Percentiles rank a stretch among this genome's conserved stretches.
phyloP scores from a whole-genome alignment of 495 filamentous ascomycete genomes.

The Tuber magnatum region DNA sequence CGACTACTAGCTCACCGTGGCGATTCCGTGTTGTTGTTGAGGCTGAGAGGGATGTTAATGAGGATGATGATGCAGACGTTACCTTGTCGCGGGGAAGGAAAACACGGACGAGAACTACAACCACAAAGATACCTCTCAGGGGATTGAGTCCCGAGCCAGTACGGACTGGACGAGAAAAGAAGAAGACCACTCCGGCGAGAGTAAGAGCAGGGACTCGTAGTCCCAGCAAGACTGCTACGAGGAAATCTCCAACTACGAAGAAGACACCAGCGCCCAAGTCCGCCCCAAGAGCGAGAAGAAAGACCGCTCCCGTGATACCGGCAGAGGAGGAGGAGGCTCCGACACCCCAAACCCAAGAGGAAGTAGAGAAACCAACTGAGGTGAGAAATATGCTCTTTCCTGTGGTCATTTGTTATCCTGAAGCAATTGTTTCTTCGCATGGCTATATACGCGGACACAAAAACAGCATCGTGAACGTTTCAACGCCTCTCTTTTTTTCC shows the following conservation, averaged over 20 bases:
- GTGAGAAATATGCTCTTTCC: constrained; percentile 2
- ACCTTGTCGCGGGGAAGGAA: constrained; percentile 29
- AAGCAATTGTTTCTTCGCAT: not conserved
- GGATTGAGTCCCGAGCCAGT: constrained; percentile 28
- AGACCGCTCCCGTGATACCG: constrained; percentile 16
- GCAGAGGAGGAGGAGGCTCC: constrained; percentile 1
- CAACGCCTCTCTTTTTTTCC: not conserved
- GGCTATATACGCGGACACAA: not conserved
- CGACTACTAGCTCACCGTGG: constrained; percentile 46
- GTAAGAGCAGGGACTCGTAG: not conserved
- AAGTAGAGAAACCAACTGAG: not conserved
- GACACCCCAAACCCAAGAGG: constrained; percentile 1
- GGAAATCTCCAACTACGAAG: not conserved
- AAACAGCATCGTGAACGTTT: not conserved
- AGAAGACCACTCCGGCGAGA: constrained; percentile 16
- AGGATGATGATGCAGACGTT: constrained; percentile 39
- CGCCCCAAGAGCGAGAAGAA: constrained; percentile 10
- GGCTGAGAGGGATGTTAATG: constrained; percentile 50
- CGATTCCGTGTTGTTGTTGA: constrained; percentile 54
- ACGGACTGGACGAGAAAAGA: constrained; percentile 6
- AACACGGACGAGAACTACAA: constrained; percentile 45
- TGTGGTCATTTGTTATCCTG: not conserved
- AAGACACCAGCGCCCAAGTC: not conserved
- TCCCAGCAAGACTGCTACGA: not conserved
- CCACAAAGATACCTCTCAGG: constrained; percentile 52